Evolutionary conservation across 768 basidiomycete species (phyloP), one percentile per base, ranked within the genome.

Genomic region (Mycena rebaudengoi): DNA sequence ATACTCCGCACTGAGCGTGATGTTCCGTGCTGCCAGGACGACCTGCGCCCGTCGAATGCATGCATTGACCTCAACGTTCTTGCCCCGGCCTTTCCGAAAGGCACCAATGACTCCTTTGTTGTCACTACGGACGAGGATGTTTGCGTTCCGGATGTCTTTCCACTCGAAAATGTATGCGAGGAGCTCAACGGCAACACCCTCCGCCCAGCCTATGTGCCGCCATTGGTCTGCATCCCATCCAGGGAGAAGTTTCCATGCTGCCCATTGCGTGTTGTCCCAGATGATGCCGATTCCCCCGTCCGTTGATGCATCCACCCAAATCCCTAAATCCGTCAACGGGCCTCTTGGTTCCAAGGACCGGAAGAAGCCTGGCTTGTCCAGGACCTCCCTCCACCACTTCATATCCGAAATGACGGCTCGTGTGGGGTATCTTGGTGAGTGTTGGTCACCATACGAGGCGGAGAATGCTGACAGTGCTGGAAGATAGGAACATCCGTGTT

Each of bases 51-150:
- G 13, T 14, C 66, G 50, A 16, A 75, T 60, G 7, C 50, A 69
- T 5, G 46, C 12, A 26, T 74, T 74, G 0, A 69, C 61, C 35
- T 68, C 45, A 10, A 43, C 44, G 28, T 72, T 73, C 1, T 64
- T 32, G 3, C 69, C 62, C 0, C 64, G 43, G 4, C 72, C 70
- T 43, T 70, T 66, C 12, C 59, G n/a, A 1, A 73, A 59, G 3
- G 75, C 73, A 0, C 74, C 73, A 11, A 82, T 74, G 1, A 78
- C 71, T 0, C 76, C 80, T 21, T 69, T 57, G 49, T 83, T 81
- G 54, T 83, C 75, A 0, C 72, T 77, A 11, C 59, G 67, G 1
- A 83, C 60, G 0, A 69, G 18, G 0, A 82, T 8, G n/a, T 80
- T 70, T 4, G 30, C 60, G 29, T 76, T 49, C 0, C 29, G 11